phyloP scores from a whole-genome alignment of 306 rosid species.

The Pachyrhizus erosus region DNA sequence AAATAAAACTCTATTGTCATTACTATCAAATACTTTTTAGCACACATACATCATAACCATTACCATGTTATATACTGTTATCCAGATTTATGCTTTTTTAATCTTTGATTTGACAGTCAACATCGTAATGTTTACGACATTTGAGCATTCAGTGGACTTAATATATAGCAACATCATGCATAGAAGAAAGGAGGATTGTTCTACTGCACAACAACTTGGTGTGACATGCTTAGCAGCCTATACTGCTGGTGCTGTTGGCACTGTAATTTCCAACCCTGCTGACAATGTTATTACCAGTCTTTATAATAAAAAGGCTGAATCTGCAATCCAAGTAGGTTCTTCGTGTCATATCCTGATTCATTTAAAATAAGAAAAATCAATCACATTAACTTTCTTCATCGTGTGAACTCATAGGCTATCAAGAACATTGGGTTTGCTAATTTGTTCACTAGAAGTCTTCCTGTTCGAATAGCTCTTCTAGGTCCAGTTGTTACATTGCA shows the following conservation, averaged over 20 bases:
- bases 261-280: slow-evolving; percentile 74
- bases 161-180: slow-evolving; percentile 56
- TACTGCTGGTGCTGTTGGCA: slow-evolving; percentile 68
- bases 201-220: slow-evolving; percentile 71
- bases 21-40: background rate
- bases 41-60: background rate
- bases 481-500: slow-evolving; percentile 78
- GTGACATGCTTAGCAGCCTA: slow-evolving; percentile 75
- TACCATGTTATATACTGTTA: background rate
- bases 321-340: slow-evolving; percentile 60
- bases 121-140: slow-evolving; percentile 73
- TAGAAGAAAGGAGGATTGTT: slow-evolving; percentile 67
- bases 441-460: slow-evolving; percentile 77
- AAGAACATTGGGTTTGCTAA: slow-evolving; percentile 67
- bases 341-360: slow-evolving; percentile 25
- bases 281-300: slow-evolving; percentile 70
- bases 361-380: background rate
- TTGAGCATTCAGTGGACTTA: slow-evolving; percentile 75
- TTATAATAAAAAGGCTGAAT: slow-evolving; percentile 70
- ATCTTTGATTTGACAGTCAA: slow-evolving; percentile 55
- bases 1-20: background rate
- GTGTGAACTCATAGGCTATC: slow-evolving; percentile 59
- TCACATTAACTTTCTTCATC: slow-evolving; percentile 8
- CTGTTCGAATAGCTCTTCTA: slow-evolving; percentile 64
- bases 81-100: slow-evolving; percentile 13